Evolutionary conservation across 106 monocot genomes (phyloP), one percentile per base, ranked within the genome.

Genomic region (Posidonia australis): DNA sequence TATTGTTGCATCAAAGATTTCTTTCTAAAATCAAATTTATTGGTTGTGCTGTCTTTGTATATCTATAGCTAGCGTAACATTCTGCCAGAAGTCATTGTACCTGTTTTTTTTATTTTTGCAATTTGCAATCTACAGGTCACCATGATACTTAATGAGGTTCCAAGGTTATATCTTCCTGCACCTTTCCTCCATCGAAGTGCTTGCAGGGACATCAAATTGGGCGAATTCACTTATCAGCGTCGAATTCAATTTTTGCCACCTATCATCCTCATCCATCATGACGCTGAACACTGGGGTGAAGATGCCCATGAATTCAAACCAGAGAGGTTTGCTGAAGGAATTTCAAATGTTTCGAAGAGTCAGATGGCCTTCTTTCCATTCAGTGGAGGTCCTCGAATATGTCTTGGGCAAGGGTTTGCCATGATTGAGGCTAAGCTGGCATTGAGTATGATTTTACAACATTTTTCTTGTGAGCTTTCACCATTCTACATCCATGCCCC

Each of bases 331-430:
- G 0, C 44, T 20, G 74, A 79, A 54, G 78, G 78, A 11, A 24
- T 68, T 5, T 63, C 79, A 1, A 64, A 71, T 21, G 73, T 60
- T 23, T 42, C 73, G 6, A 54, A 53, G 46, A 54, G 47, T 13
- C 74, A 48, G 12, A 48, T 55, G 13, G 71, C 78, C 19, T 92
- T 82, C 81, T 84, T 82, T 43, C 84, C 92, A 11, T 92, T 92
- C 28, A 74, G 87, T 4, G 67, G 77, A 52, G 91, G 92, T 14
- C 87, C 87, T 17, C 56, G 84, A 5, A 59, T 82, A 4, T 92
- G 92, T 62, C 69, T 88, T 0, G 87, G 92, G 4, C 92, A 92
- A 31, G 80, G 49, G 66, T 87, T 92, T 62, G 82, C 92, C 2
- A 14, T 92, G 67, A 46, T 60, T 0, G 92, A 92, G 77, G 82